Evolutionary conservation across 441 rosid species (phyloP).

Genomic region (Bocquillonia castaneifolia): DNA sequence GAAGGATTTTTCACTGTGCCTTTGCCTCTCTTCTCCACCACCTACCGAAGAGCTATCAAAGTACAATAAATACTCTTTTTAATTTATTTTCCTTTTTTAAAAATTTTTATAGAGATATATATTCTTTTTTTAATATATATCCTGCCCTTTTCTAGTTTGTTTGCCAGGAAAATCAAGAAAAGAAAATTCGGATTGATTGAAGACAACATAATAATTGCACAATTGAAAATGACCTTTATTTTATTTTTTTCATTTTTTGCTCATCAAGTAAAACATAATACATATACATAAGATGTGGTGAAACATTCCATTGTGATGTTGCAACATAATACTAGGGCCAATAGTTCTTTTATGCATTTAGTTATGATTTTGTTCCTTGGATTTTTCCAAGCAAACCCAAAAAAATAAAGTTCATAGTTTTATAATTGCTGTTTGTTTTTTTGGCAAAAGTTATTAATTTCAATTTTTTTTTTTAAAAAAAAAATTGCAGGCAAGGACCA

Average conservation of each 20-base stretch:
- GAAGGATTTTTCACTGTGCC: constrained; percentile 92
- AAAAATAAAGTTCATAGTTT: not conserved
- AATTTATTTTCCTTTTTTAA: too few relatives aligned
- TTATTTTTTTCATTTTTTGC: not conserved
- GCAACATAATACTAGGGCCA: not conserved
- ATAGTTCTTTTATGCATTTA: not conserved
- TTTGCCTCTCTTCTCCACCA: constrained; percentile 64
- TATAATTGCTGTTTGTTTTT: not conserved
- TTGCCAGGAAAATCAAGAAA: constrained; percentile 2
- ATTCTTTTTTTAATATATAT: not conserved
- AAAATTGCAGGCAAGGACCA: constrained; percentile 66
- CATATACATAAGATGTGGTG: too few relatives aligned
- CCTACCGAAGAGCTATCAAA: constrained; percentile 77
- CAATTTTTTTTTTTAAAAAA: not conserved
- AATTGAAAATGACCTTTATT: constrained; percentile 6
- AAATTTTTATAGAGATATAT: not conserved
- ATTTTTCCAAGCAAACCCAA: not conserved
- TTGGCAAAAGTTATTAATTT: not conserved
- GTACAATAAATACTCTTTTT: constrained; percentile 27
- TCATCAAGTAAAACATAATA: not conserved
- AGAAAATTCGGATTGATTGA: not conserved
- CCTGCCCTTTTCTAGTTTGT: not conserved
- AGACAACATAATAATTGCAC: not conserved
- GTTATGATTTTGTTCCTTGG: not conserved
- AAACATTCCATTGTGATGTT: constrained; percentile 12